Conservation (phyloP, 2,329 filamentous ascomycete genomes). For the Ophiocordyceps camponoti-leonardi region DNA sequence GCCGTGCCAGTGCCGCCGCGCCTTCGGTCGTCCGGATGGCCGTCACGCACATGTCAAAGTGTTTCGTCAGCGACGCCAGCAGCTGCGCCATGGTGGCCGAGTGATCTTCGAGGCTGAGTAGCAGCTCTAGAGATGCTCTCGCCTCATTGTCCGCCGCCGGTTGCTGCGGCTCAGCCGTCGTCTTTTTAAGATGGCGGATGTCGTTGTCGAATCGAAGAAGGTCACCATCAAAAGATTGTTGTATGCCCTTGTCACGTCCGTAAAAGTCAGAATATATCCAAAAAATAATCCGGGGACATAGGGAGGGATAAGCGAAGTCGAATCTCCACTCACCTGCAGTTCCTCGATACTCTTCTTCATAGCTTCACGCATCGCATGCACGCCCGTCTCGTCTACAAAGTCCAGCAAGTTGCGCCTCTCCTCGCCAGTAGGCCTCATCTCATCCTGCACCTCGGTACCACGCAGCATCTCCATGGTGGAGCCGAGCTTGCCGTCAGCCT, state of each 20-base stretch:
- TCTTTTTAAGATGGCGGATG: conserved; percentile 45
- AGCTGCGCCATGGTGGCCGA: conserved; percentile 70
- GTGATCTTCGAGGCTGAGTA: conserved; percentile 51
- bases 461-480: conserved; percentile 49
- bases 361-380: conserved; percentile 45
- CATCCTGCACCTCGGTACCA: conserved; percentile 44
- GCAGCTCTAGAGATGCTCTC: conserved; percentile 22
- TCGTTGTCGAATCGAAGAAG: conserved; percentile 61
- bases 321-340: conserved; percentile 40
- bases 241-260: conserved; percentile 28
- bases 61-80: conserved; percentile 62
- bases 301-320: no score
- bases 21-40: conserved; percentile 83
- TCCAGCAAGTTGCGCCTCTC: conserved; percentile 49
- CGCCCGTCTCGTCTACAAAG: conserved; percentile 58
- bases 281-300: no score
- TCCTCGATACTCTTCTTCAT: conserved; percentile 56
- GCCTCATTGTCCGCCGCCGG: conserved; percentile 13
- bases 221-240: conserved; percentile 60
- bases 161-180: conserved; percentile 24
- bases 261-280: no score
- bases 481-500: conserved; percentile 45
- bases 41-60: conserved; percentile 87
- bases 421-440: conserved; percentile 41
- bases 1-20: conserved; percentile 49